Conservation (phyloP, 257 asterid genomes). For the Handroanthus guayacan region DNA sequence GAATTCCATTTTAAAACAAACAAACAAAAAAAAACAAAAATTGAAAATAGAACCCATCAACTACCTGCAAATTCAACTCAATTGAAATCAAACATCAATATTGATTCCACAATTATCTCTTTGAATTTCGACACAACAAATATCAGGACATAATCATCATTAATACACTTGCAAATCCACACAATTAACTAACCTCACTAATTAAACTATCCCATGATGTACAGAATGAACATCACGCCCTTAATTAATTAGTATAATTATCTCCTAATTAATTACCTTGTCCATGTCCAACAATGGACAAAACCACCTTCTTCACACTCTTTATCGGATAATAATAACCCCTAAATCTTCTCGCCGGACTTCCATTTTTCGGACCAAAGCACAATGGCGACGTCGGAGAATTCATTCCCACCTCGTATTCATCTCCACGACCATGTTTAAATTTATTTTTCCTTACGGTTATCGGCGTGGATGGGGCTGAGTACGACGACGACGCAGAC, state of each 20-base stretch:
- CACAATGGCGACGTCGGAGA: constrained; percentile 54
- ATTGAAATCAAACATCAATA: too few relatives aligned
- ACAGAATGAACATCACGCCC: constrained; percentile 35
- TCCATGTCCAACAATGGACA: constrained; percentile 40
- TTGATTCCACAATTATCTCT: too few relatives aligned
- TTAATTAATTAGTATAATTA: neutral
- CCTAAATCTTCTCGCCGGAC: constrained; percentile 30
- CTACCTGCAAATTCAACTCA: too few relatives aligned
- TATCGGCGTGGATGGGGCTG: constrained; percentile 52
- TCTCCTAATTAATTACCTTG: neutral
- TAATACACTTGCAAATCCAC: too few relatives aligned
- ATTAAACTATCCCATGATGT: constrained; percentile 25
- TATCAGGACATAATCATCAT: too few relatives aligned
- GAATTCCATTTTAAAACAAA: too few relatives aligned
- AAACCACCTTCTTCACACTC: constrained; percentile 52
- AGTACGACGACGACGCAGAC: constrained; percentile 37
- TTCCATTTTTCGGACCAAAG: constrained; percentile 36
- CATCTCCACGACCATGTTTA: constrained; percentile 40
- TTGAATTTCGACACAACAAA: too few relatives aligned
- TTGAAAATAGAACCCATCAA: too few relatives aligned
- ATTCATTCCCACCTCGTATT: neutral
- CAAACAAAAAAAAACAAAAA: too few relatives aligned
- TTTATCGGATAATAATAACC: too few relatives aligned
- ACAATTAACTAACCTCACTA: too few relatives aligned
- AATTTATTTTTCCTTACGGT: neutral